phyloP scores from a whole-genome alignment of 2,329 filamentous ascomycete genomes.

The Fonsecaea pedrosoi region DNA sequence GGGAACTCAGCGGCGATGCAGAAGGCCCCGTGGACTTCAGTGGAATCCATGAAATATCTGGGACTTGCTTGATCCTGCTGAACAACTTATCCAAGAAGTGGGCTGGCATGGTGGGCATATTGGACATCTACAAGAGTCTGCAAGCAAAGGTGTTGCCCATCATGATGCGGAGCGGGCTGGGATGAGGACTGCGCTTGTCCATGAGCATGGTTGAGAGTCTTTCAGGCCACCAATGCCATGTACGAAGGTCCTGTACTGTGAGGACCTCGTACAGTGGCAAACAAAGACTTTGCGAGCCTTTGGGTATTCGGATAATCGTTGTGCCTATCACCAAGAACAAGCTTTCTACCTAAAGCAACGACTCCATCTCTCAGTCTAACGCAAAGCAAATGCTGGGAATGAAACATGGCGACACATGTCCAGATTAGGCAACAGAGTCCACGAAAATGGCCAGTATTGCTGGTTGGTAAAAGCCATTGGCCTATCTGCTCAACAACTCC shows the following conservation, averaged over 20 bases:
- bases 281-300: not conserved
- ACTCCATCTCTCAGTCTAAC: slow-evolving; percentile 17
- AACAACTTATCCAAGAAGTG: slow-evolving; percentile 40
- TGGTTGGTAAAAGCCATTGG: not conserved
- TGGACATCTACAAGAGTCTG: slow-evolving; percentile 41
- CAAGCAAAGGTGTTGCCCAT: slow-evolving; percentile 40
- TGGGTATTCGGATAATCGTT: not conserved
- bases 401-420: not conserved
- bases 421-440: not conserved
- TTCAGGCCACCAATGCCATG: not conserved
- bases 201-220: not conserved
- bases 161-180: slow-evolving; percentile 35
- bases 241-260: not conserved
- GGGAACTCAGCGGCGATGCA: slow-evolving; percentile 32
- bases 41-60: slow-evolving; percentile 40
- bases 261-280: not conserved
- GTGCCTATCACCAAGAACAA: slow-evolving; percentile 1
- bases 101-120: slow-evolving; percentile 41
- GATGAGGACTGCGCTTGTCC: slow-evolving; percentile 13
- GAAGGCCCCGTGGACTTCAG: slow-evolving; percentile 40
- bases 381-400: slow-evolving; percentile 1
- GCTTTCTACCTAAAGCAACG: slow-evolving; percentile 1
- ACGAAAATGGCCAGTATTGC: not conserved
- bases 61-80: slow-evolving; percentile 39
- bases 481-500: not conserved